Evolutionary conservation across 2,329 filamentous ascomycete species (phyloP), one percentile per base, ranked within the genome.

Genomic region (Paraphaeosphaeria minitans): DNA sequence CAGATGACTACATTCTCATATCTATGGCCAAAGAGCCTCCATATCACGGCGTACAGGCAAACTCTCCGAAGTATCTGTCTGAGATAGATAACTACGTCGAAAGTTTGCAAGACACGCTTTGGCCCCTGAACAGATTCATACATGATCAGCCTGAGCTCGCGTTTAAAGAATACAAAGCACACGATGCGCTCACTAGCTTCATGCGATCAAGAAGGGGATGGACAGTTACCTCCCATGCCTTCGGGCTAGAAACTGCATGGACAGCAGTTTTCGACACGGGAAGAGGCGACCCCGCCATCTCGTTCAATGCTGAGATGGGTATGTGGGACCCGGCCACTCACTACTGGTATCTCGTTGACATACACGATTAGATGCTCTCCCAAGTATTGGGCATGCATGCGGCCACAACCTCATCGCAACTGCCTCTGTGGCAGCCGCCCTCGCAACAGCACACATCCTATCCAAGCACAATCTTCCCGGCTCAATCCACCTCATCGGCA

Each of bases 241-340:
- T 84, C 61, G 80, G 78, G 9, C 76, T 86, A 60, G 74, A 76
- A 35, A 86, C 83, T 2, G 83, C 83, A 13, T 85, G 84, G 77
- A 77, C 81, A 27, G 83, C 83, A 4, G 79, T 80, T 1, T 84
- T 76, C 57, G 79, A 83, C 56, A 81, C 75, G 53, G 78, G 80
- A 12, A 77, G 66, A 52, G 70, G 75, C n/a, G 82, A 82, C 0
- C 81, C 82, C 3, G 78, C 76, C 0, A 77, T 81, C 10, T 78
- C 76, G 14, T 81, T 81, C 57, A 80, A 81, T 56, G 77, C 74
- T 0, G 78, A 81, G 57, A 69, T 71, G 67, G 68, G 68, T 69
- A 55, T 14, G 59, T 24, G 27, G 46, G 24, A 35, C 33, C n/a
- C 7, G 27, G 4, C 13, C 21, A 12, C 47, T 41, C 21, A 43